These are phyloP conservation scores for Saccharomycopsis capsularis DNA, from an alignment of 805 yeast species.

Conservation along the genomic window DNA sequence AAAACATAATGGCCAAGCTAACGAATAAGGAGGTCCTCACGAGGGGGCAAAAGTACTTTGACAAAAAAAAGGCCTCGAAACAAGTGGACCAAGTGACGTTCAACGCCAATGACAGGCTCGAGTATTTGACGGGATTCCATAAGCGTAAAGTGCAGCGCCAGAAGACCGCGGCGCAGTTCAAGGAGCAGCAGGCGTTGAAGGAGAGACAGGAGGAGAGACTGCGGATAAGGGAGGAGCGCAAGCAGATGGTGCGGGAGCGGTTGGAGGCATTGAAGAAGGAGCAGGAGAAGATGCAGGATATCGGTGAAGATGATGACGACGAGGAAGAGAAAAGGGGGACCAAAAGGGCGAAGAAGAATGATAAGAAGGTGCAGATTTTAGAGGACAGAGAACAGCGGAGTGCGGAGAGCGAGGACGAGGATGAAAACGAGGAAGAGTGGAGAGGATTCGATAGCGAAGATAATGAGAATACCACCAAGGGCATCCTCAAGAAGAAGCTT, in stretches of 20 bases:
- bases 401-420: conserved; percentile 23
- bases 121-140: conserved; percentile 91
- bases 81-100: conserved; percentile 80
- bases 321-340: conserved; percentile 23
- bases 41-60: conserved; percentile 75
- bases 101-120: conserved; percentile 70
- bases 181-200: conserved; percentile 69
- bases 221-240: conserved; percentile 58
- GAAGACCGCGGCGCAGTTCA: conserved; percentile 72
- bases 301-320: conserved; percentile 24
- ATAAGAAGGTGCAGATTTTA: conserved; percentile 23
- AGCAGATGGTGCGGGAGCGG: conserved; percentile 57
- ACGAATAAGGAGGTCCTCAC: conserved; percentile 80
- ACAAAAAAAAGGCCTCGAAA: conserved; percentile 45
- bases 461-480: conserved; percentile 23
- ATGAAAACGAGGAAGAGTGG: conserved; percentile 31
- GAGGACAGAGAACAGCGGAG: conserved; percentile 18
- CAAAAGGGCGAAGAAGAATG: conserved; percentile 16
- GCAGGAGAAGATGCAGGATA: conserved; percentile 25
- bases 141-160: conserved; percentile 85
- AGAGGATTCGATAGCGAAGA: conserved; percentile 32
- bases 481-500: conserved; percentile 20
- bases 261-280: conserved; percentile 50
- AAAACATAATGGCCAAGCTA: conserved; percentile 15
- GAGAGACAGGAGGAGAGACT: conserved; percentile 72